Evolutionary conservation across 352 stramenopile species (phyloP), one percentile per base, ranked within the genome.

Genomic region (Globisporangium alternatum): DNA sequence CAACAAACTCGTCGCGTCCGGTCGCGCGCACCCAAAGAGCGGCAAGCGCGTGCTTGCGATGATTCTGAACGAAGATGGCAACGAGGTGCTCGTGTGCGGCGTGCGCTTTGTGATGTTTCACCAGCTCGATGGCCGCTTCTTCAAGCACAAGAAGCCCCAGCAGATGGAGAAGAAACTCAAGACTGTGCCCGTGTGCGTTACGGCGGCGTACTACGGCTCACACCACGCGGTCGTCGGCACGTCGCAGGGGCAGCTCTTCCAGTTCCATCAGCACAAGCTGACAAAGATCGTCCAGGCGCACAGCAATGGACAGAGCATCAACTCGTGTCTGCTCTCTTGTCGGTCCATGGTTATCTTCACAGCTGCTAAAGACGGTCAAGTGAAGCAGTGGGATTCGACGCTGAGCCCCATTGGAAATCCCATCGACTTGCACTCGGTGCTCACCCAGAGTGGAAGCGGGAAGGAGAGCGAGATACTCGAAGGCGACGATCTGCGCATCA

Each of bases 311-410:
- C 74, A 80, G 37, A 90, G 76, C 22, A 67, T 92, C 17, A 91
- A 86, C 37, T 70, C 83, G 0, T 81, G 74, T 53, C 13, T 83
- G 33, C 56, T 90, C 0, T 83, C 80, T 0, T 93, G 76, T 54
- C 75, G 81, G 33, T 86, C 83, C 0, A 90, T 90, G 83, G 70
- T 92, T 7, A 65, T 95, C n/a, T 91, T 93, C 61, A 89, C 86
- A 0, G 77, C 80, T 10, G 81, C 81, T 0, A 93, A 91, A 58
- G 85, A 92, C 53, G 86, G 84, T 0, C 73, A 86, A 12, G 71
- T 93, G 37, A 87, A 86, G 63, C 84, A 93, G 75, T 95, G 85
- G 85, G 85, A 95, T 62, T 88, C 81, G 28, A 93, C 83, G 0
- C 66, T 93, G 9, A 73, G 73, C 10, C 75, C 86, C 0, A 90